phyloP scores from a whole-genome alignment of 2,329 filamentous ascomycete genomes.

The Hypoxylon sp. region DNA sequence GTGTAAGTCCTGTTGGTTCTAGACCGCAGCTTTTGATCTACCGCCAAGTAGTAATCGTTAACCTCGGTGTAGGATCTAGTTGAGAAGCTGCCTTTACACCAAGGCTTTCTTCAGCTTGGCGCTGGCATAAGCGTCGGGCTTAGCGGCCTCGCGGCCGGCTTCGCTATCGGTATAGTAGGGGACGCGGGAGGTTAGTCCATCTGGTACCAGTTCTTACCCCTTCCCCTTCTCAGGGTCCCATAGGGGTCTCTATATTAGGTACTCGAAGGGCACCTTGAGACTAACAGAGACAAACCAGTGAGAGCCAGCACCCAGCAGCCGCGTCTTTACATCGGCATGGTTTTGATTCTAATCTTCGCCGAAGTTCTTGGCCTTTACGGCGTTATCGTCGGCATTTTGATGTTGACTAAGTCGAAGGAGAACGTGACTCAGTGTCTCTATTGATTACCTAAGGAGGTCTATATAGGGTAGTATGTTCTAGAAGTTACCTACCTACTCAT shows the following conservation, averaged over 20 bases:
- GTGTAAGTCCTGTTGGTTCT: conserved; percentile 23
- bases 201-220: background rate
- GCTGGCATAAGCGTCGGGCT: conserved; percentile 62
- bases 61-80: conserved; percentile 48
- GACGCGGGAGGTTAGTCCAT: conserved; percentile 60
- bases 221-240: background rate
- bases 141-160: conserved; percentile 63
- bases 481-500: background rate
- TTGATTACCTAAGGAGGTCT: conserved; percentile 46
- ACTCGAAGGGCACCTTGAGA: background rate
- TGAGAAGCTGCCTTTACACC: conserved; percentile 61
- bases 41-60: conserved; percentile 4
- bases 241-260: conserved; percentile 1
- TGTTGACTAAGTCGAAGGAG: conserved; percentile 61
- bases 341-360: conserved; percentile 64
- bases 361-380: conserved; percentile 61
- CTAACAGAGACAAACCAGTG: conserved; percentile 50
- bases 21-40: background rate
- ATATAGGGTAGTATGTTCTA: background rate
- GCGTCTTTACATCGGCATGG: conserved; percentile 63
- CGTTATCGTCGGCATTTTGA: conserved; percentile 64
- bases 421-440: conserved; percentile 58
- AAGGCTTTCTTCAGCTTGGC: conserved; percentile 61
- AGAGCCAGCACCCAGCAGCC: conserved; percentile 64
- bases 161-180: conserved; percentile 63